phyloP scores from a whole-genome alignment of 148 eudicot genomes.

The Euryodendron excelsum region DNA sequence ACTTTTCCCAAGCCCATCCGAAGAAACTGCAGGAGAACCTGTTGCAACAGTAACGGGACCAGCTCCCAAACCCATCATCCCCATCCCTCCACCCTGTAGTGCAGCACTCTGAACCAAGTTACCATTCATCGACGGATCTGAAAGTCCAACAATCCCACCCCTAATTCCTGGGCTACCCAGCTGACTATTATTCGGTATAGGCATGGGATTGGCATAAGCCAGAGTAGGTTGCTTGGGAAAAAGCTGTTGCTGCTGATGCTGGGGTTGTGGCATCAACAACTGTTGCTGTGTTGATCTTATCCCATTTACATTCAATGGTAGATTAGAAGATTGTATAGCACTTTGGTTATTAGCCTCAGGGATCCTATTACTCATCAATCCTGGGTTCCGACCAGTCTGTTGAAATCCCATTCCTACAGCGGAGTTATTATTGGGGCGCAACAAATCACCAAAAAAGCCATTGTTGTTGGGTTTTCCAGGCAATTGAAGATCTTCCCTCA shows the following conservation, averaged over 20 bases:
- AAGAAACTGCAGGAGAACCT: slow-evolving; percentile 71
- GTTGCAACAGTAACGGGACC: slow-evolving; percentile 52
- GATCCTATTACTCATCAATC: slow-evolving; percentile 38
- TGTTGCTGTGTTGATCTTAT: slow-evolving; percentile 46
- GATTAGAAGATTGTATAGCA: slow-evolving; percentile 42
- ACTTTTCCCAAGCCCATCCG: slow-evolving; percentile 78
- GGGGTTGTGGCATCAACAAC: slow-evolving; percentile 37
- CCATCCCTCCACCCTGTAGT: slow-evolving; percentile 51
- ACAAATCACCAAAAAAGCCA: slow-evolving; percentile 49
- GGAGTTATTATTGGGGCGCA: slow-evolving; percentile 24
- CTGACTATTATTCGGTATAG: slow-evolving; percentile 41
- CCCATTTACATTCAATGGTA: slow-evolving; percentile 67
- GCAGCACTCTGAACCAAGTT: slow-evolving; percentile 43
- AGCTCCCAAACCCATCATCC: slow-evolving; percentile 57
- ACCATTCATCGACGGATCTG: slow-evolving; percentile 42
- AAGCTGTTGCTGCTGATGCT: no score
- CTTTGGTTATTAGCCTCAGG: slow-evolving; percentile 44
- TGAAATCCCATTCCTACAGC: slow-evolving; percentile 57
- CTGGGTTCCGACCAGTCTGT: slow-evolving; percentile 42
- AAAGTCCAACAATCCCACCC: slow-evolving; percentile 53
- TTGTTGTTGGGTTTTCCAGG: slow-evolving; percentile 30
- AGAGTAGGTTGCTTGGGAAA: slow-evolving; percentile 66
- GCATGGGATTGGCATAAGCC: slow-evolving; percentile 50
- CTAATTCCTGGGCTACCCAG: slow-evolving; percentile 49
- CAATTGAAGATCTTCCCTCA: slow-evolving; percentile 61